These are phyloP conservation scores for Cercospora berteroae DNA, from an alignment of 2,329 filamentous ascomycete species.

Conservation along the genomic window DNA sequence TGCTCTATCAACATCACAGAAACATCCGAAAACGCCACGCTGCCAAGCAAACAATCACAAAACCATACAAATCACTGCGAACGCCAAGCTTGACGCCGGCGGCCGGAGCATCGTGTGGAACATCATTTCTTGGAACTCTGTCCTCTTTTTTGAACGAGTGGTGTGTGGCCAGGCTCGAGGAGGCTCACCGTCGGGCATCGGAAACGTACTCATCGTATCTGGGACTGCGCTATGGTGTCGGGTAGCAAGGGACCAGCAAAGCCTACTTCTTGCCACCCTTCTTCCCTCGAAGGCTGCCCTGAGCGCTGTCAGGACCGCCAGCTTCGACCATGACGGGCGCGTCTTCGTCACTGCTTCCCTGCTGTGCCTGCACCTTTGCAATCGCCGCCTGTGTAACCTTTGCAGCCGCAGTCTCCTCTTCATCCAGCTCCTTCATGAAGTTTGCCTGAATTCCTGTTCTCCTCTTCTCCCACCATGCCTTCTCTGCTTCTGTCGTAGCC, in stretches of 20 bases:
- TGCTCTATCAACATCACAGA: neutral
- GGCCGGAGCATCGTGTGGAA: neutral
- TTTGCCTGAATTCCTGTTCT: conserved; percentile 68
- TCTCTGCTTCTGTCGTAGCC: conserved; percentile 68
- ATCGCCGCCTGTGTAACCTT: neutral
- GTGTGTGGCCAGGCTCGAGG: neutral
- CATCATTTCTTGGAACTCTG: neutral
- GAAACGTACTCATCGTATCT: neutral
- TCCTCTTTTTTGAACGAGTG: neutral
- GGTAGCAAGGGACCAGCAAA: neutral
- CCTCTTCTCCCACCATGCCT: conserved; percentile 90
- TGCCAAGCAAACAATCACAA: neutral
- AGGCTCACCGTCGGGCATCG: neutral
- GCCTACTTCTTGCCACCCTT: conserved; percentile 62
- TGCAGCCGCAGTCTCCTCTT: conserved; percentile 31
- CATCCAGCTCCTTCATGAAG: conserved; percentile 82
- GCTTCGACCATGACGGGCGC: conserved; percentile 70
- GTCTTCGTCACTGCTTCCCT: conserved; percentile 62
- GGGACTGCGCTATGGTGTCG: neutral
- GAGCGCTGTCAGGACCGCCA: conserved; percentile 46
- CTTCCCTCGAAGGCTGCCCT: conserved; percentile 46
- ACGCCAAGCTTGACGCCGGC: neutral
- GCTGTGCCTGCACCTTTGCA: conserved; percentile 29
- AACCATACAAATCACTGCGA: neutral
- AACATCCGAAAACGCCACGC: neutral